A percentile compares a stretch with the other conserved stretches of the same genome.
Conservation (phyloP, 495 filamentous ascomycete genomes). For the Pyrenopolyporus hunteri region DNA sequence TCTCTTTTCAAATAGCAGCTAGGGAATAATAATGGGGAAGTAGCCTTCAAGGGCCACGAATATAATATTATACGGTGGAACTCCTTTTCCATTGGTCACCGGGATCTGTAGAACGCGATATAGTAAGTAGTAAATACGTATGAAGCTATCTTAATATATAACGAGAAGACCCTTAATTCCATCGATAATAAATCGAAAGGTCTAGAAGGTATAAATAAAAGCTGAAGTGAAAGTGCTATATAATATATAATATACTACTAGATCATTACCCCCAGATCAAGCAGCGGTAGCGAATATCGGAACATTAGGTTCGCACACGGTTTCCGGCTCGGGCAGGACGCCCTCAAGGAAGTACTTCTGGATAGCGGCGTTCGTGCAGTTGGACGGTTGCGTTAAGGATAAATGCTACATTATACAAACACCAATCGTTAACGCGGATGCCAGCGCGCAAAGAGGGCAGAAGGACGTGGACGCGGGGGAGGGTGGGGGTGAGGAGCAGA, state of each 20-base stretch:
- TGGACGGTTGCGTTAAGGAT: constrained; percentile 16
- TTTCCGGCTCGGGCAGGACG: constrained; percentile 5
- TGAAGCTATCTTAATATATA: too few species aligned
- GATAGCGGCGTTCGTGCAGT: constrained; percentile 22
- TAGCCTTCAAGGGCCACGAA: too few species aligned
- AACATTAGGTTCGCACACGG: constrained; percentile 23
- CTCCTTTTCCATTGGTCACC: too few species aligned
- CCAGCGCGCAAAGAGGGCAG: background rate
- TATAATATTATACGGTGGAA: too few species aligned
- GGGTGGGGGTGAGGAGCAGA: background rate
- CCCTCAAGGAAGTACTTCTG: constrained; percentile 27
- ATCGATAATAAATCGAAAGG: too few species aligned
- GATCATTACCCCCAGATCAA: background rate
- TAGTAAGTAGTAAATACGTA: too few species aligned
- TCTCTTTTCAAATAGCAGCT: too few species aligned
- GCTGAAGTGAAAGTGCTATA: background rate
- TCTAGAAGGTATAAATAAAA: background rate
- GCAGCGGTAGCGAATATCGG: constrained; percentile 5
- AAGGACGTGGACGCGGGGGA: too few species aligned
- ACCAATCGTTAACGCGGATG: background rate
- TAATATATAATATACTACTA: background rate
- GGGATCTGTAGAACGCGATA: too few species aligned
- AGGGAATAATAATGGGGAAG: too few species aligned
- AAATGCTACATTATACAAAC: constrained; percentile 8
- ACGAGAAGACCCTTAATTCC: too few species aligned